phyloP scores from a whole-genome alignment of 106 monocot species.

The Alisma plantagoaquatica region DNA sequence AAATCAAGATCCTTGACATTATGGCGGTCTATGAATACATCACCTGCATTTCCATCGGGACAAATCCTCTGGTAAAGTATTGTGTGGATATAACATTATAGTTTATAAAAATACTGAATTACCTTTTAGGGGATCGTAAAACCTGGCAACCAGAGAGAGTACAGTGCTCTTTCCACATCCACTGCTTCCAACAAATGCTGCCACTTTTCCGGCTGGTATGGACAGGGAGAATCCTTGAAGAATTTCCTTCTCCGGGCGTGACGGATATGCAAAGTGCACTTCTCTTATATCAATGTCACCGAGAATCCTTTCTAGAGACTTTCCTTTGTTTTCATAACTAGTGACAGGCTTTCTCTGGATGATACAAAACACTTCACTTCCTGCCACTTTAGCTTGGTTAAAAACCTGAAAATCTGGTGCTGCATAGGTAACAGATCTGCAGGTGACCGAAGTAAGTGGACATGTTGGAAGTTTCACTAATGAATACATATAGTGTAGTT shows the following conservation, averaged over 20 bases:
- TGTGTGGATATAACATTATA: background rate
- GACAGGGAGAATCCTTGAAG: background rate
- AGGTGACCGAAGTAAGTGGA: background rate
- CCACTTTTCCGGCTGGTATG: conserved; percentile 1
- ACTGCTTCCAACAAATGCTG: conserved; percentile 13
- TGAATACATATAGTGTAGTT: background rate
- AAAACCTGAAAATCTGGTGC: background rate
- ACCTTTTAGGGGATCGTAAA: conserved; percentile 5
- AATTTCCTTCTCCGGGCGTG: background rate
- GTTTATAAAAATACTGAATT: background rate
- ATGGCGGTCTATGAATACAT: background rate
- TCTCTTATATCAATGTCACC: background rate
- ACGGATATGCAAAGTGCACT: background rate
- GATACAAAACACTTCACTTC: conserved; percentile 31
- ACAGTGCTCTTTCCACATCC: conserved; percentile 14
- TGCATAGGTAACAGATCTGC: conserved; percentile 28
- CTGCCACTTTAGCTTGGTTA: conserved; percentile 45
- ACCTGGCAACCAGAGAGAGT: conserved; percentile 7
- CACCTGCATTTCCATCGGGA: background rate
- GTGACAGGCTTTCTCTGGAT: conserved; percentile 40
- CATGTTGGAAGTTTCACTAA: background rate
- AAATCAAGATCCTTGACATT: background rate
- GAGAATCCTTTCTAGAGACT: conserved; percentile 7
- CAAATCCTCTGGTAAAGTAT: background rate
- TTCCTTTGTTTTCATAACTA: conserved; percentile 32